These are phyloP conservation scores for Yamadazyma tumulicola DNA, from an alignment of 805 yeast species.

Conservation along the genomic window DNA sequence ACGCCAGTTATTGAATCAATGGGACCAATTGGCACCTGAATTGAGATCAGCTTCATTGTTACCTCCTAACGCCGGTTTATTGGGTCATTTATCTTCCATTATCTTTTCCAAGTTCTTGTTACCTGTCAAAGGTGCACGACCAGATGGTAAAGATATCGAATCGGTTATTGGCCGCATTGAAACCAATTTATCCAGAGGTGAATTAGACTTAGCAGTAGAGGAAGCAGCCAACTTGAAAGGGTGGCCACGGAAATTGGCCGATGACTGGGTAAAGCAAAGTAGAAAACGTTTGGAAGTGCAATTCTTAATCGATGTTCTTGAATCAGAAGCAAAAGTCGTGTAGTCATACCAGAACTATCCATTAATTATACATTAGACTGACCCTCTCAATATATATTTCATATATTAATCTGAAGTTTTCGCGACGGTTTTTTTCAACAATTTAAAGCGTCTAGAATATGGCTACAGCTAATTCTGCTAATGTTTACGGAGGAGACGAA, in stretches of 20 bases:
- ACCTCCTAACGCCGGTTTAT: conserved; percentile 93
- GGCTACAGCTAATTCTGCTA: conserved; percentile 19
- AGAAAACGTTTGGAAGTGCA: conserved; percentile 88
- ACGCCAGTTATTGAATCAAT: conserved; percentile 74
- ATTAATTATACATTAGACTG: no score
- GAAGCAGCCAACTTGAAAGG: conserved; percentile 88
- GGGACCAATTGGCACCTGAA: conserved; percentile 79
- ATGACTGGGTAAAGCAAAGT: conserved; percentile 88
- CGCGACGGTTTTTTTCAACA: conserved; percentile 1
- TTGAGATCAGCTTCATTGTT: conserved; percentile 83
- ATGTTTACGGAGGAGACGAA: conserved; percentile 58
- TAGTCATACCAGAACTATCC: no score
- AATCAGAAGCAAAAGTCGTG: conserved; percentile 53
- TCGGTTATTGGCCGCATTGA: conserved; percentile 84
- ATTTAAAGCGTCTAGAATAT: conserved; percentile 8
- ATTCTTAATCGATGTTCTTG: conserved; percentile 67
- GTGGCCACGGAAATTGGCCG: conserved; percentile 85
- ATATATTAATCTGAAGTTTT: not conserved
- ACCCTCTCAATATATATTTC: not conserved
- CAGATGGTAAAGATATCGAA: conserved; percentile 81
- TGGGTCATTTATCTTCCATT: conserved; percentile 84
- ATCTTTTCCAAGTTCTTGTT: conserved; percentile 73
- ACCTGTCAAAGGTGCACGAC: conserved; percentile 70
- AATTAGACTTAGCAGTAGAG: conserved; percentile 85
- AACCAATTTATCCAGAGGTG: conserved; percentile 67